Base-by-base conservation (phyloP, 257 asterid species). In the Solanum pimpinellifolium region DNA sequence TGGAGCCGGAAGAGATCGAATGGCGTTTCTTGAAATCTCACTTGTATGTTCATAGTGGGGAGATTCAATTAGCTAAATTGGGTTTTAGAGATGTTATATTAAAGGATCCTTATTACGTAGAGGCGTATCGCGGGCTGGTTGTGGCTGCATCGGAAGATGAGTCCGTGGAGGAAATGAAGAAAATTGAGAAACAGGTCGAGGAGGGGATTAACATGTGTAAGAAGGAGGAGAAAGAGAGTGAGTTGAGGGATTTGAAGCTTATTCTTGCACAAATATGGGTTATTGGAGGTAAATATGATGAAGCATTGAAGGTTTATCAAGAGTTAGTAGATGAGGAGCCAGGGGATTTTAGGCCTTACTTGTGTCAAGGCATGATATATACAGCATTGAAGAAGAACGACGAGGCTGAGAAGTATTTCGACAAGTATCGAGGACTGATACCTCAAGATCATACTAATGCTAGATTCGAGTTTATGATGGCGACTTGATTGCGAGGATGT, bases 311-410 rank as follows among this genome's bases (percentile, higher is more conserved):
- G 70, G 77, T 91, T 76, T 97, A 97, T 89, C 87, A 91, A 33
- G 96, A 93, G 41, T 90, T 97, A 88, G 96, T 93, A 42, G 91
- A 91, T 91, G 98, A 97, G 86, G 99, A 95, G 88, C 99, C 99
- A 0, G 92, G 95, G 90, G 99, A 97, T 89, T 97, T 94, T 68
- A 93, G 99, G 92, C 99, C 99, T 2, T 97, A 96, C 83, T 83
- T 97, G 60, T 97, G 99, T 87, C 98, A 94, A 89, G 99, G 98
- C 42, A 94, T 95, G 66, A 93, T 97, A 73, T 96, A 95, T 77
- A 95, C 96, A 4, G 47, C 93, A 91, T 88, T 95, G 94, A 92
- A 90, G 93, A 96, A 93, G 85, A 94, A 90, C 44, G 83, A 72
- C 0, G 98, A 94, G 92, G 99, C 99, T 5, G 98, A 96, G 86